Evolutionary conservation across 192 early-diverging fungal genomes (phyloP), one percentile per base, ranked within the genome.

Genomic region (Podila epicladia): DNA sequence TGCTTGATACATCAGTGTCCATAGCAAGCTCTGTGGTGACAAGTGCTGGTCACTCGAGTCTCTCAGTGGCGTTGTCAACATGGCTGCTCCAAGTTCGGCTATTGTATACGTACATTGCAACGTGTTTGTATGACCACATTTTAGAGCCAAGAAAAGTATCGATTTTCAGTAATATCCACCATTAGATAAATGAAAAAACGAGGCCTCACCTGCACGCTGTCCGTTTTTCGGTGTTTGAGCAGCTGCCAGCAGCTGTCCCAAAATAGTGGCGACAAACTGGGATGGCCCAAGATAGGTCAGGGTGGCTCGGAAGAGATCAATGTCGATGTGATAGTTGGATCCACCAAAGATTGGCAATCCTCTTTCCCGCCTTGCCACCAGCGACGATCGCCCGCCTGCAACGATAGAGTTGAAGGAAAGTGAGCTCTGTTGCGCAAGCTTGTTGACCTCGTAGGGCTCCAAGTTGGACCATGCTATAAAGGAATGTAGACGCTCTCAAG

Each of bases 41-140:
- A 73, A 51, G 17, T 80, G 71, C 29, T 64, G 35, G 33, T 80
- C 70, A 12, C 77, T 71, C 15, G 62, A 69, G 5, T 66, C 55
- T 11, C 64, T 38, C 15, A 80, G 37, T n/a, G 77, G 77, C 1
- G 77, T 80, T 11, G 77, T 73, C 49, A 80, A 67, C 62, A 80
- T 80, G 8, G 77, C 77, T 4, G 77, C 77, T 24, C 71, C 77
- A 28, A 80, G 53, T 41, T 80, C 77, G 22, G 62, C 77, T 80
- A 22, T n/a, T 38, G 31, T 55, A 7, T 58, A 8, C 24, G 20
- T 58, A 8, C n/a, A 5, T 48, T 28, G 48, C 48, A 11, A 31
- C 24, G 24, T 32, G 15, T 7, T 26, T 11, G 24, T 22, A 61
- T 0, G 4, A 41, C 28, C 2, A 22, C 32, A 32, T 26, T 22